Evolutionary conservation across 371 early-diverging fungal species (phyloP), one percentile per base, ranked within the genome.

Genomic region (Mortierella polycephala): DNA sequence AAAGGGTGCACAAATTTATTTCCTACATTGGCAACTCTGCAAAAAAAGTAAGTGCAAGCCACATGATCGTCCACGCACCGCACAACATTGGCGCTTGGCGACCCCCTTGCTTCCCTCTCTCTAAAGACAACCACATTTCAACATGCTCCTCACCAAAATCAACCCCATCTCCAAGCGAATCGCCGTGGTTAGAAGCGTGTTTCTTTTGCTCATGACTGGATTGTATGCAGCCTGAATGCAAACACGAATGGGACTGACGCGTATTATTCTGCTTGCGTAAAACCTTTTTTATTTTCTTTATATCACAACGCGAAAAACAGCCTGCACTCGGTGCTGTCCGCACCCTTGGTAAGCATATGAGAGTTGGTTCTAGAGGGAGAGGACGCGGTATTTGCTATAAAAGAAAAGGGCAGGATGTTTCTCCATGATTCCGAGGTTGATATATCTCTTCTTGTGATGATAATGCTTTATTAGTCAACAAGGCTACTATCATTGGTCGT

Each of bases 401-500:
- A 20, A 4, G 50, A 10, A 41, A 11, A 41, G 39, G 47, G 39
- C 58, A 40, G n/a, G 13, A 41, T 40, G 16, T 12, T 23, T 20
- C 46, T 20, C 40, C 6, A 7, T 30, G 30, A 30, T 30, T 30
- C 30, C 30, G 30, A 30, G 30, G 4, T 4, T 30, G 30, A 30
- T 4, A 4, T 30, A 4, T 18, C 20, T 50, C 41, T 67, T 10
- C 13, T 41, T 40, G 13, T 44, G 20, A 11, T n/a, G 20, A 41
- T 1, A 18, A 30, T 30, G 30, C 30, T 30, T 30, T 30, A 4
- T 20, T 63, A 84, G 84, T 89, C 59, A 89, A 89, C 81, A 89
- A 87, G 75, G 80, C 87, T 37, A 85, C 81, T 13, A 74, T 89
- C 14, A 83, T 89, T 57, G 89, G 89, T 65, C 85, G 87, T 59